Conservation (phyloP, 768 basidiomycete species). For the Collybia mongolica region DNA sequence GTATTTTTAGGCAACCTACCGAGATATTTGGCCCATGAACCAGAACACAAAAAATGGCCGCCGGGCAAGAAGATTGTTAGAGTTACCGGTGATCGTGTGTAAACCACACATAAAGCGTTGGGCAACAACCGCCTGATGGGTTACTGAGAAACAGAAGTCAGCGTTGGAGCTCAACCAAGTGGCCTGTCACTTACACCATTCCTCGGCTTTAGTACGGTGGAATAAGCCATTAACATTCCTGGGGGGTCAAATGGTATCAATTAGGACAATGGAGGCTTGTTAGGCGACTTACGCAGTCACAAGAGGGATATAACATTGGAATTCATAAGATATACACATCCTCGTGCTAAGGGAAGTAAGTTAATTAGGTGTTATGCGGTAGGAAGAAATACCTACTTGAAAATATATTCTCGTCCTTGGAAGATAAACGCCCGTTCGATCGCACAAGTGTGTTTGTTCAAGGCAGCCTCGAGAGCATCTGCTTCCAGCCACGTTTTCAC, state of each 20-base stretch:
- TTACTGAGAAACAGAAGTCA: constrained; percentile 37
- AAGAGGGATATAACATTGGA: constrained; percentile 61
- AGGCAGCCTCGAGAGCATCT: constrained; percentile 59
- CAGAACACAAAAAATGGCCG: constrained; percentile 72
- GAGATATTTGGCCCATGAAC: constrained; percentile 72
- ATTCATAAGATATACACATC: constrained; percentile 70
- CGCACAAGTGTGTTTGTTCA: constrained; percentile 63
- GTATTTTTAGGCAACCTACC: constrained; percentile 30
- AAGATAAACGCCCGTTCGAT: constrained; percentile 69
- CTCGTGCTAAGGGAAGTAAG: constrained; percentile 48
- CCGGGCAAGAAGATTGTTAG: constrained; percentile 45
- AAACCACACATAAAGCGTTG: constrained; percentile 60
- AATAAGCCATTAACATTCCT: constrained; percentile 46
- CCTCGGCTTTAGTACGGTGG: constrained; percentile 57
- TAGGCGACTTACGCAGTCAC: constrained; percentile 45
- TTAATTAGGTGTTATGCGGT: constrained; percentile 5
- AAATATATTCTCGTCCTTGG: constrained; percentile 70
- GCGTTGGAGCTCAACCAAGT: not conserved
- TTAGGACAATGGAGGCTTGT: not conserved
- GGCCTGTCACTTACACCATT: constrained; percentile 56
- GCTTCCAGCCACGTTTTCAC: constrained; percentile 70
- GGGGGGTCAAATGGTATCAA: not conserved
- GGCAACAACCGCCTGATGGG: constrained; percentile 58
- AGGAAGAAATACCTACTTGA: constrained; percentile 54
- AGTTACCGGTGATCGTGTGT: constrained; percentile 57